phyloP scores from a whole-genome alignment of 345 rosid species.

The Hibiscus tridactylites region DNA sequence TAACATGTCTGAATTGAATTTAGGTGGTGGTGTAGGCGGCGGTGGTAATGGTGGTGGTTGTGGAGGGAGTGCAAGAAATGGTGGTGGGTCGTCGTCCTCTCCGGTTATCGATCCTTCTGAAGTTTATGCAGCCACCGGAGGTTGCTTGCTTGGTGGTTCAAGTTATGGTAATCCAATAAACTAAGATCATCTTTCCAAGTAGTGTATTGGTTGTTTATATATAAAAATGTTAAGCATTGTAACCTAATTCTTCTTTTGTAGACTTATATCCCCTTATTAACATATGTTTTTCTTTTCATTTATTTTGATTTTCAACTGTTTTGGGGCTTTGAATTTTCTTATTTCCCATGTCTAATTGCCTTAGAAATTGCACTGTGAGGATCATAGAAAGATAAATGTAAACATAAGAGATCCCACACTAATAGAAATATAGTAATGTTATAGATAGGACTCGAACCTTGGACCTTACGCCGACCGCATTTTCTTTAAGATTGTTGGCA shows the following conservation, averaged over 20 bases:
- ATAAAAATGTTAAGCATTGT: neutral
- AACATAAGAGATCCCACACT: slow-evolving; percentile 5
- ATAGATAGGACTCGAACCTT: neutral
- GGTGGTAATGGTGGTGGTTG: slow-evolving; percentile 27
- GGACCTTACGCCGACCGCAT: too few species aligned
- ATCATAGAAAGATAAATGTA: slow-evolving; percentile 7
- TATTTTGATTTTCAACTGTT: slow-evolving; percentile 7
- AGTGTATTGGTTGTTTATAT: neutral
- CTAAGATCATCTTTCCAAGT: slow-evolving; percentile 10
- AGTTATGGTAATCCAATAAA: slow-evolving; percentile 59
- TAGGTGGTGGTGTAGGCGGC: slow-evolving; percentile 46
- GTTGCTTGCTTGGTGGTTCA: slow-evolving; percentile 57
- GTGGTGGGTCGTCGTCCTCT: slow-evolving; percentile 43
- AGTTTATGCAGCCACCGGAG: slow-evolving; percentile 51
- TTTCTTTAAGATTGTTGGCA: too few species aligned
- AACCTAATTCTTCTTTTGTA: slow-evolving; percentile 13
- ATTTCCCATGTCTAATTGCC: slow-evolving; percentile 1
- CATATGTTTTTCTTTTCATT: neutral
- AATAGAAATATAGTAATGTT: neutral
- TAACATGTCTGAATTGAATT: slow-evolving; percentile 72
- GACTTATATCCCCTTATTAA: slow-evolving; percentile 15
- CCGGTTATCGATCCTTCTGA: slow-evolving; percentile 54
- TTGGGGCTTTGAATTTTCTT: slow-evolving; percentile 11
- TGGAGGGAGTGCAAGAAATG: slow-evolving; percentile 34
- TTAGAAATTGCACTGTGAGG: slow-evolving; percentile 4